phyloP scores from a whole-genome alignment of 2,329 filamentous ascomycete species.

The Alternaria novae-zelandiae region DNA sequence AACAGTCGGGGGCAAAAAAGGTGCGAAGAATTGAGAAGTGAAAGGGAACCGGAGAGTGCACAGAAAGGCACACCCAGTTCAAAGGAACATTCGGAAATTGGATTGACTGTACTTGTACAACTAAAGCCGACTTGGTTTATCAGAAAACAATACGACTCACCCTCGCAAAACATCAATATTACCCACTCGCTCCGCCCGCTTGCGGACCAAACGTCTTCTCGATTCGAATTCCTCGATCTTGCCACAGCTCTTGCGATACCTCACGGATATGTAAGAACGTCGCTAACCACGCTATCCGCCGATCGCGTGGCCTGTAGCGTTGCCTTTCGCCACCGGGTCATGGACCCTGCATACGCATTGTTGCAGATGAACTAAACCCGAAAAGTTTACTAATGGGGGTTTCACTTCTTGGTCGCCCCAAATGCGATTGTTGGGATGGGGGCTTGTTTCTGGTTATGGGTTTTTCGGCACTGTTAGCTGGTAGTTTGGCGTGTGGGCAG shows the following conservation, averaged over 20 bases:
- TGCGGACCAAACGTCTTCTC: not conserved
- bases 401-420: not conserved
- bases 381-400: not conserved
- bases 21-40: not conserved
- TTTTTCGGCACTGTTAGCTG: not conserved
- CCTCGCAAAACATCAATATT: not conserved
- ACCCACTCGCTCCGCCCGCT: not conserved
- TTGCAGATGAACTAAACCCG: not conserved
- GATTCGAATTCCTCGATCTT: slow-evolving; percentile 7
- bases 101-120: not conserved
- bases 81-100: not conserved
- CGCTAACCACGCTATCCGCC: not conserved
- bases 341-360: not conserved
- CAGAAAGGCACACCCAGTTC: not conserved
- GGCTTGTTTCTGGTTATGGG: not conserved
- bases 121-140: not conserved
- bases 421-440: not conserved
- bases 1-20: not conserved
- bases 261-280: not conserved
- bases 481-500: not conserved
- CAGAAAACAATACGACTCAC: not conserved
- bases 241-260: not conserved
- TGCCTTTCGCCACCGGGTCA: not conserved
- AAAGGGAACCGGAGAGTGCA: not conserved
- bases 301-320: not conserved